Evolutionary conservation across 768 basidiomycete genomes (phyloP), one percentile per base, ranked within the genome.

Genomic region (Lactifluus subvellereus): DNA sequence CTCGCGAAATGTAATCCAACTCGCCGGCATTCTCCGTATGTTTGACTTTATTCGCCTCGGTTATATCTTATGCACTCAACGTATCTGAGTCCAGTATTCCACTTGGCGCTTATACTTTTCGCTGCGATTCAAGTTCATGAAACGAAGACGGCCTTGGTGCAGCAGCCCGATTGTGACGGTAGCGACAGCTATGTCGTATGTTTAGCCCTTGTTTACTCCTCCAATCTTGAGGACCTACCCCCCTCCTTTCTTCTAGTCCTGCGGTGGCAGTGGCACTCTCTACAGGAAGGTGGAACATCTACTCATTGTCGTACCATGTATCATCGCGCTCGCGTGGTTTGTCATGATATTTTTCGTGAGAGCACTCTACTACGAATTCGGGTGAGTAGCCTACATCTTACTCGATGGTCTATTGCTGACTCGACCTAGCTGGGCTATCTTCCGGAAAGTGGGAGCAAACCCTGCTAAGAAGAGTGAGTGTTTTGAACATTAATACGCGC

Each of bases 381-480:
- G 91, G 91, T 91, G 72, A 58, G 85, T 69, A 2, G 35, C 9
- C 10, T 37, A 45, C 40, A 42, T 40, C 37, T 30, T 9, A 27
- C 35, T 54, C n/a, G 22, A 13, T n/a, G 37, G 11, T 47, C 51
- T 18, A 18, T 32, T 35, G 6, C 59, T 52, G 47, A 56, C 22
- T 37, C 38, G 9, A 50, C 14, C 13, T 14, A 92, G 91, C 49
- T 94, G 91, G 92, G 90, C 89, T 45, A 89, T 94, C 70, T 94
- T 94, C 78, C 91, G 92, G 70, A 84, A 89, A 40, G 90, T 93
- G 22, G 91, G 90, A 37, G 91, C 91, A 40, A 89, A 91, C 68
- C 88, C 88, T 10, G 87, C 80, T 68, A 85, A 89, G 83, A 93
- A 92, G 75, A 82, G 91, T 91, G 66, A 61, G 84, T 72, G 16